Evolutionary conservation across 768 basidiomycete genomes (phyloP), one percentile per base, ranked within the genome.

Genomic region (Clavaria fumosa): DNA sequence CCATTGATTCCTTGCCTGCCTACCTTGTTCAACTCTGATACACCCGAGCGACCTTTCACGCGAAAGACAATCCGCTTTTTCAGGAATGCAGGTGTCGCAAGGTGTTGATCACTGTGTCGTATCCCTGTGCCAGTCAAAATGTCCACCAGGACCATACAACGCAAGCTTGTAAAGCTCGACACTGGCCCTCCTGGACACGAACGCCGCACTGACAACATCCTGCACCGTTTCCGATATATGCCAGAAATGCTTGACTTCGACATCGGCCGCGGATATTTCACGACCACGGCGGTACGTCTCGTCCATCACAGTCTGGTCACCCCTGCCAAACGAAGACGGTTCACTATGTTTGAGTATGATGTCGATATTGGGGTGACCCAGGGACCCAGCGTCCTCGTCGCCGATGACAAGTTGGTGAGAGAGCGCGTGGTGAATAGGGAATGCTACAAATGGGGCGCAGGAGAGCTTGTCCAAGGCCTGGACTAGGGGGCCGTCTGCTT

Each of bases 41-140:
- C n/a, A n/a, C n/a, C n/a, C n/a, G n/a, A n/a, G n/a, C n/a, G n/a
- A n/a, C n/a, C n/a, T n/a, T n/a, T n/a, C n/a, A n/a, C n/a, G n/a
- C n/a, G n/a, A n/a, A n/a, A n/a, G n/a, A n/a, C n/a, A n/a, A n/a
- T n/a, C n/a, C n/a, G n/a, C n/a, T n/a, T n/a, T n/a, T n/a, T n/a
- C n/a, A n/a, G n/a, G n/a, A n/a, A n/a, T n/a, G n/a, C n/a, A n/a
- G n/a, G n/a, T 4, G 48, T 49, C 7, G 32, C 48, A 38, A 47
- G 48, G 35, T 49, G 45, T 22, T 45, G 22, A 35, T 47, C 40
- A 24, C 40, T 41, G 27, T 49, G 47, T 49, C 23, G 47, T 35
- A 35, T 49, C 47, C 21, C 37, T 21, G 34, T 47, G 47, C 47
- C 47, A 48, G 23, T 49, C 45, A 34, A 49, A 49, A 42, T 49